Evolutionary conservation across 495 filamentous ascomycete genomes (phyloP).

Genomic region (Tuber melanosporum): DNA sequence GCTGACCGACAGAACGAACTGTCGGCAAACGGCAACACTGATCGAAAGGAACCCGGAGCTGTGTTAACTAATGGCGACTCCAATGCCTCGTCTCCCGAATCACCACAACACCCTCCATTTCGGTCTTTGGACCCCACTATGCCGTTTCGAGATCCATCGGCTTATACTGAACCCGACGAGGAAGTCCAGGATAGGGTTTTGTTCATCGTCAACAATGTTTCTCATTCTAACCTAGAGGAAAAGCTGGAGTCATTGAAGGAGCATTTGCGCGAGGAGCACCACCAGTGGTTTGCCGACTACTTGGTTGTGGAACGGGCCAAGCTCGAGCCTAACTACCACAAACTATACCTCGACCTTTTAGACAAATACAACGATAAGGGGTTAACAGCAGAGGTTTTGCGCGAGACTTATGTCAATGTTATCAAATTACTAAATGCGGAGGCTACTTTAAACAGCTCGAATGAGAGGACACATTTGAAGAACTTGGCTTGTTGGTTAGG

Average conservation of each 20-base stretch:
- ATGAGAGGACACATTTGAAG: slow-evolving; percentile 80
- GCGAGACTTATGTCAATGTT: slow-evolving; percentile 87
- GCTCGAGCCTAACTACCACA: slow-evolving; percentile 90
- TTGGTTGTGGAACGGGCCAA: slow-evolving; percentile 96
- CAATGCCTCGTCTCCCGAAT: slow-evolving; percentile 17
- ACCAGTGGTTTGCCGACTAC: slow-evolving; percentile 93
- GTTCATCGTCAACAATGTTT: slow-evolving; percentile 95
- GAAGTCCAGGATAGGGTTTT: slow-evolving; percentile 86
- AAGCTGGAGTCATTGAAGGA: slow-evolving; percentile 75
- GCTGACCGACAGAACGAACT: slow-evolving; percentile 44
- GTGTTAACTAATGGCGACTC: slow-evolving; percentile 33
- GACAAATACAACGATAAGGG: slow-evolving; percentile 69
- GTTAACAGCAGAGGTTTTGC: slow-evolving; percentile 78
- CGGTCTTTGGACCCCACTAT: slow-evolving; percentile 67
- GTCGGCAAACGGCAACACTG: slow-evolving; percentile 47
- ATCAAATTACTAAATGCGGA: slow-evolving; percentile 84
- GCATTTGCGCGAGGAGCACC: slow-evolving; percentile 67
- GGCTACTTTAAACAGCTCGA: slow-evolving; percentile 65
- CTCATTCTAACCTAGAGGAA: slow-evolving; percentile 71
- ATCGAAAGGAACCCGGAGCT: slow-evolving; percentile 17
- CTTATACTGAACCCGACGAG: slow-evolving; percentile 72
- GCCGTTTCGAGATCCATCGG: slow-evolving; percentile 50
- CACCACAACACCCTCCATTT: slow-evolving; percentile 52
- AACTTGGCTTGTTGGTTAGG: slow-evolving; percentile 90
- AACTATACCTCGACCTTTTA: slow-evolving; percentile 83